Evolutionary conservation across 805 yeast species (phyloP), one percentile per base, ranked within the genome.

Genomic region (Kodamaea hsintzibuensis): DNA sequence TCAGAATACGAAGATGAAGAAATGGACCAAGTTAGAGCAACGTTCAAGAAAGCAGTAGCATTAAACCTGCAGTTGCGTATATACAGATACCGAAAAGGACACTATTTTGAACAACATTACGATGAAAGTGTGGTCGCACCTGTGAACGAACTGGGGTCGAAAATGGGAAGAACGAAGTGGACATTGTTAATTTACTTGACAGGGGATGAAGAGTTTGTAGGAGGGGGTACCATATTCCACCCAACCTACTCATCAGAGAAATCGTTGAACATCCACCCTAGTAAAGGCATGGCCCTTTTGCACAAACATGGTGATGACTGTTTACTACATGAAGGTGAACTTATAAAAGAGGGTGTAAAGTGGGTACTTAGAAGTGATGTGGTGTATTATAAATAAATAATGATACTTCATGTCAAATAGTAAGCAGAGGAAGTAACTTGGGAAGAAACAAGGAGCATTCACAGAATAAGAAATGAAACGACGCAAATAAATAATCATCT

Each of bases 231-330:
- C 0, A 71, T 80, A 3, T 84, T 84, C 57, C 73, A 83, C 56
- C 72, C 71, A 2, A 62, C 63, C 14, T 25, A 37, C 7, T 60
- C 65, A 6, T 62, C 62, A 0, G 56, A 58, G 1, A 56, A 62
- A 17, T 68, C 69, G 1, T 57, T 72, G 25, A 69, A 68, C 13
- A 71, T 82, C 2, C 79, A 76, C 52, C 87, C 88, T 0, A 60
- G 63, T 14, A 74, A 70, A 53, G 89, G 88, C 0, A 71, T 79
- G 79, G 86, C 85, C 0, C 69, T 84, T 42, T 65, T 84, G 47
- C 89, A 84, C 60, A 83, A 83, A 58, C 89, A 84, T 62, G 88
- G 89, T 0, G 83, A 81, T 55, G 86, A 83, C 57, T 84, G 89
- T 63, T 61, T 84, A 55, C 63, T 75, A 47, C 89, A 84, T 59